Evolutionary conservation across 1,284 basidiomycete genomes (phyloP).

Genomic region (Limonomyces culmigenus): DNA sequence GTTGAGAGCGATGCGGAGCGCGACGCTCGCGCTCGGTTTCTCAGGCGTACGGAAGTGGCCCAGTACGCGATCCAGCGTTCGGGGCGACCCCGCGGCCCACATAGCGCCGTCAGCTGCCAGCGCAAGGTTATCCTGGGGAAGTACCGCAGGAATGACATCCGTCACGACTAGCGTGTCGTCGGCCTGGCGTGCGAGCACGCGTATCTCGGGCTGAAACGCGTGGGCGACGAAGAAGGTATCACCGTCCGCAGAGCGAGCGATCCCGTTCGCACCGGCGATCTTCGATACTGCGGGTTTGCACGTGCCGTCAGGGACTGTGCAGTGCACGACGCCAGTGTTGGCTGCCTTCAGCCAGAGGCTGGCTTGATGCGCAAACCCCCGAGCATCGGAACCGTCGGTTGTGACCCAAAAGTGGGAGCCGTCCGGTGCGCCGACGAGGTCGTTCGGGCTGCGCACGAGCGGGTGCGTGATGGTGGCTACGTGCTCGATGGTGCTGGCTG

Average conservation of each 20-base stretch:
- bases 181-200: constrained; percentile 32
- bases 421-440: constrained; percentile 42
- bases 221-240: constrained; percentile 42
- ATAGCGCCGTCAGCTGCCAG: constrained; percentile 37
- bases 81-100: constrained; percentile 37
- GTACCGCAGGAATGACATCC: constrained; percentile 29
- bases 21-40: too few relatives aligned
- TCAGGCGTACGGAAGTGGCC: too few relatives aligned
- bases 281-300: constrained; percentile 35
- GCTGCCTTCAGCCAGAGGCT: constrained; percentile 7
- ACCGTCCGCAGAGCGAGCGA: constrained; percentile 25
- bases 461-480: constrained; percentile 29
- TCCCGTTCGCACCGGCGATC: constrained; percentile 36
- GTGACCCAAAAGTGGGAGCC: constrained; percentile 49
- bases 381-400: constrained; percentile 37
- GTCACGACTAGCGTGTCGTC: constrained; percentile 34
- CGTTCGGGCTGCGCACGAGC: constrained; percentile 51
- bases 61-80: too few relatives aligned
- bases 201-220: constrained; percentile 21
- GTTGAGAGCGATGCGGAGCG: constrained; percentile 35
- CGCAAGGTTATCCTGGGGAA: constrained; percentile 34
- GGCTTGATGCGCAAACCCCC: constrained; percentile 8
- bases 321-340: constrained; percentile 37
- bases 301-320: constrained; percentile 33
- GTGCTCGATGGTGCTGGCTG: constrained; percentile 30